phyloP scores from a whole-genome alignment of 805 yeast genomes.

The Ascoidea tarda region DNA sequence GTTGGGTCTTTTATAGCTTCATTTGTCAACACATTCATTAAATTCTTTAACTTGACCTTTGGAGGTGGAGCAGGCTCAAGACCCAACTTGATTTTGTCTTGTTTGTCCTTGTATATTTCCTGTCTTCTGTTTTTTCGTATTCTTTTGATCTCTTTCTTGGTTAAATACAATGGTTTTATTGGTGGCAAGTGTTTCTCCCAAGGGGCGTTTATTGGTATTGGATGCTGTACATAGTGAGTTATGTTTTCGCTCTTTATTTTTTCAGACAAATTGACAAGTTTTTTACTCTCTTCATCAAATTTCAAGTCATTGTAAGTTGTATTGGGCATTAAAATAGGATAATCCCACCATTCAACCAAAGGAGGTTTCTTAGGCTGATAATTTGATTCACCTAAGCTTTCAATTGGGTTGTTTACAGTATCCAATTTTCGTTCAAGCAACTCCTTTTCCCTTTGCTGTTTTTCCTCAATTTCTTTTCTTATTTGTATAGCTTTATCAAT shows the following conservation, averaged over 20 bases:
- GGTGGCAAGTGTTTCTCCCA: constrained; percentile 33
- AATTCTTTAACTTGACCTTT: constrained; percentile 69
- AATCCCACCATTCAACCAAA: constrained; percentile 82
- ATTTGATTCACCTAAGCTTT: constrained; percentile 37
- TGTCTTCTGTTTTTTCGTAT: constrained; percentile 59
- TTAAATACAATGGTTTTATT: constrained; percentile 39
- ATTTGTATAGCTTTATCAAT: constrained; percentile 27
- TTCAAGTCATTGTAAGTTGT: constrained; percentile 19
- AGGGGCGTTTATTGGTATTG: constrained; percentile 48
- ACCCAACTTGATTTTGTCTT: constrained; percentile 69
- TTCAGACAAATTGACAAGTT: constrained; percentile 13
- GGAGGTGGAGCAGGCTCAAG: constrained; percentile 82
- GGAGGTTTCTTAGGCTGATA: constrained; percentile 44
- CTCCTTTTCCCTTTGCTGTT: constrained; percentile 20
- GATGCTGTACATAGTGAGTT: constrained; percentile 70
- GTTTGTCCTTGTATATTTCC: constrained; percentile 48
- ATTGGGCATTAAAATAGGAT: constrained; percentile 29
- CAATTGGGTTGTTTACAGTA: constrained; percentile 37
- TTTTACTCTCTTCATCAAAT: constrained; percentile 22
- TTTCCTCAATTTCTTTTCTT: constrained; percentile 24
- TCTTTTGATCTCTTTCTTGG: constrained; percentile 65
- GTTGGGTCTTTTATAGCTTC: constrained; percentile 81
- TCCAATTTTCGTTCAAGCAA: constrained; percentile 17
- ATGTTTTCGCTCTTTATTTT: constrained; percentile 21
- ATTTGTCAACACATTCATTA: constrained; percentile 76